Evolutionary conservation across 257 asterid species (phyloP).

Genomic region (Eustoma russellianum): DNA sequence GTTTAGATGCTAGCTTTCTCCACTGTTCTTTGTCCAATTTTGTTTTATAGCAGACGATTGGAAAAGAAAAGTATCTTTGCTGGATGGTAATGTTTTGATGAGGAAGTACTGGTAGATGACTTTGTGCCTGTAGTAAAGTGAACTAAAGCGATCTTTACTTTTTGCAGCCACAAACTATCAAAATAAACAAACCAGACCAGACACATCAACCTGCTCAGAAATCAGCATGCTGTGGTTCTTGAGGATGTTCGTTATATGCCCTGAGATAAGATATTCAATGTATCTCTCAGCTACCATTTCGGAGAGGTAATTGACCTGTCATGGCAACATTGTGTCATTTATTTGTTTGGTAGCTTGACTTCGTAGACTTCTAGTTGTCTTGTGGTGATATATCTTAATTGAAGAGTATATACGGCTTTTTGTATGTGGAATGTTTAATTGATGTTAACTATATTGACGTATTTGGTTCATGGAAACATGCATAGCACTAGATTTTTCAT

Average conservation of each 20-base stretch:
- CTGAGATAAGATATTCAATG: no score
- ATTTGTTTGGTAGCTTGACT: slow-evolving; percentile 18
- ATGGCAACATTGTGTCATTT: slow-evolving; percentile 14
- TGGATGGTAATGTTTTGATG: not conserved
- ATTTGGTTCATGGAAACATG: no score
- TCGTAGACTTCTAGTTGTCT: slow-evolving; percentile 20
- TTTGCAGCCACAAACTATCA: slow-evolving; percentile 68
- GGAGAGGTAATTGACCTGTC: slow-evolving; percentile 33
- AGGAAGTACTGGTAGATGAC: not conserved
- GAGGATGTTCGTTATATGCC: slow-evolving; percentile 15
- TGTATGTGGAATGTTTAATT: no score
- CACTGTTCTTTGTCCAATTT: not conserved
- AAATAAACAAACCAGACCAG: slow-evolving; percentile 65
- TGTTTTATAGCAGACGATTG: not conserved
- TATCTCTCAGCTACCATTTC: slow-evolving; percentile 18
- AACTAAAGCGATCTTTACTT: not conserved
- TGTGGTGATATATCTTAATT: slow-evolving; percentile 27
- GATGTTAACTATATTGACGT: not conserved
- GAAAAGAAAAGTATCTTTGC: not conserved
- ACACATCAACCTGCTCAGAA: slow-evolving; percentile 46
- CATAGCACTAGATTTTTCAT: no score
- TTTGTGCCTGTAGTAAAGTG: no score
- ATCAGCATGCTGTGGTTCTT: slow-evolving; percentile 83
- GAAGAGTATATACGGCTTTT: slow-evolving; percentile 16
- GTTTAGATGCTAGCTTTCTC: no score